Evolutionary conservation across 805 yeast genomes (phyloP).

Genomic region (Candida sithepensis): DNA sequence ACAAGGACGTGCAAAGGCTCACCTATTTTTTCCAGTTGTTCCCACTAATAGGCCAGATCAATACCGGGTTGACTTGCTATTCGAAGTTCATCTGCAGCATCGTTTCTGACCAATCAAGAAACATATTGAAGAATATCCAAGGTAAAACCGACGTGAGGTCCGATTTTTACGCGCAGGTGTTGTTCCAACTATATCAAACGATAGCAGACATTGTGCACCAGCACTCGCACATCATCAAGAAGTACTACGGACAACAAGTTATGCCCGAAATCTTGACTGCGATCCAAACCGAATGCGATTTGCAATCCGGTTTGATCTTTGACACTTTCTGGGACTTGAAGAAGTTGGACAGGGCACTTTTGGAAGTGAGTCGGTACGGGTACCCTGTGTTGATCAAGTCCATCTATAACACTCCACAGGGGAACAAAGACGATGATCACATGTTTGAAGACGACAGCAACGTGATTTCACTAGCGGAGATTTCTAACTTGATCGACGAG

Average conservation of each 20-base stretch:
- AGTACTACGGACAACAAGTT: slow-evolving; percentile 64
- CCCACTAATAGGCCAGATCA: slow-evolving; percentile 75
- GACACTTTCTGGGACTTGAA: slow-evolving; percentile 82
- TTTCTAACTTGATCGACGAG: slow-evolving; percentile 68
- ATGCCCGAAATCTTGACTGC: slow-evolving; percentile 65
- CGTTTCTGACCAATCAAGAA: slow-evolving; percentile 73
- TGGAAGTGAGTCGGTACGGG: slow-evolving; percentile 53
- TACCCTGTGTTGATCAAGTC: slow-evolving; percentile 43
- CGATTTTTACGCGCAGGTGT: slow-evolving; percentile 56
- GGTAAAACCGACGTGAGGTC: slow-evolving; percentile 34
- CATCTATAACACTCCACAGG: slow-evolving; percentile 10
- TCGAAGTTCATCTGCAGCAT: slow-evolving; percentile 83
- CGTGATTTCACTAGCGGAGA: slow-evolving; percentile 50
- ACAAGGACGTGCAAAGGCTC: slow-evolving; percentile 61
- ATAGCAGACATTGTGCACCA: slow-evolving; percentile 82
- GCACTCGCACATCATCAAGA: slow-evolving; percentile 74
- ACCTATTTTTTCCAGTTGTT: slow-evolving; percentile 82
- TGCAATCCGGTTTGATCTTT: slow-evolving; percentile 85
- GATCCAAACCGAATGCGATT: slow-evolving; percentile 83
- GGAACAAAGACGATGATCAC: slow-evolving; percentile 25
- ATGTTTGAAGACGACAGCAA: slow-evolving; percentile 16
- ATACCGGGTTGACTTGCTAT: slow-evolving; percentile 73
- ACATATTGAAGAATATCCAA: slow-evolving; percentile 49
- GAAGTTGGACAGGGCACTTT: slow-evolving; percentile 50
- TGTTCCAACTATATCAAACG: slow-evolving; percentile 73